Evolutionary conservation across 495 filamentous ascomycete species (phyloP).

Genomic region (Neurospora sp.): DNA sequence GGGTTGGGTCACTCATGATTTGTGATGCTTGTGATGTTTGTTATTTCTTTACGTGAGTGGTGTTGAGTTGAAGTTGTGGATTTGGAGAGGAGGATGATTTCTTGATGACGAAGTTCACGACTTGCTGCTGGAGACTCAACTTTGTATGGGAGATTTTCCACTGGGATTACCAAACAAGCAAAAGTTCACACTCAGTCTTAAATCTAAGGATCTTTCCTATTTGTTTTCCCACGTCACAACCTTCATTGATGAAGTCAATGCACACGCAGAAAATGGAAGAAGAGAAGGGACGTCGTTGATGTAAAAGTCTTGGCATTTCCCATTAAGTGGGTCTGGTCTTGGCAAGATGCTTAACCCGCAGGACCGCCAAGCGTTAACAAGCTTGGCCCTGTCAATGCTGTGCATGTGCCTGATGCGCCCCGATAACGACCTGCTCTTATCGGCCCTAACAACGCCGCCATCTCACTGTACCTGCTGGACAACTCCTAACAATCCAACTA

Average conservation of each 20-base stretch:
- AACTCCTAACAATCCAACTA: background rate
- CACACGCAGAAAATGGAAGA: background rate
- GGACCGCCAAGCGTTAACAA: background rate
- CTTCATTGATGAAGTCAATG: background rate
- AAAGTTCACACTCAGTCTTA: background rate
- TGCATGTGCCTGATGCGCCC: background rate
- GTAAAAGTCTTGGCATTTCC: background rate
- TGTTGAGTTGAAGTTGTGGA: background rate
- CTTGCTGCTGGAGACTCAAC: background rate
- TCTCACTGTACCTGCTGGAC: background rate
- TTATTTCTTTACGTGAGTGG: background rate
- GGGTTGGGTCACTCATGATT: constrained; percentile 7
- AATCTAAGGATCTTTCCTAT: background rate
- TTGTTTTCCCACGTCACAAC: background rate
- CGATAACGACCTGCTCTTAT: background rate
- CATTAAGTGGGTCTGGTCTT: background rate
- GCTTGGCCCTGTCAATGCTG: background rate
- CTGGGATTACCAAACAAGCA: background rate
- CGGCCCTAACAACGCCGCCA: background rate
- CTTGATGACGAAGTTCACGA: background rate
- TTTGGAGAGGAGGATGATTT: background rate
- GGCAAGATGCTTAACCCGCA: background rate
- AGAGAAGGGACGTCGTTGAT: background rate
- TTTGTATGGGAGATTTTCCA: background rate
- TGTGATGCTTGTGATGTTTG: background rate